Conservation (phyloP, 768 basidiomycete genomes). For the Tephrocybe sp. region DNA sequence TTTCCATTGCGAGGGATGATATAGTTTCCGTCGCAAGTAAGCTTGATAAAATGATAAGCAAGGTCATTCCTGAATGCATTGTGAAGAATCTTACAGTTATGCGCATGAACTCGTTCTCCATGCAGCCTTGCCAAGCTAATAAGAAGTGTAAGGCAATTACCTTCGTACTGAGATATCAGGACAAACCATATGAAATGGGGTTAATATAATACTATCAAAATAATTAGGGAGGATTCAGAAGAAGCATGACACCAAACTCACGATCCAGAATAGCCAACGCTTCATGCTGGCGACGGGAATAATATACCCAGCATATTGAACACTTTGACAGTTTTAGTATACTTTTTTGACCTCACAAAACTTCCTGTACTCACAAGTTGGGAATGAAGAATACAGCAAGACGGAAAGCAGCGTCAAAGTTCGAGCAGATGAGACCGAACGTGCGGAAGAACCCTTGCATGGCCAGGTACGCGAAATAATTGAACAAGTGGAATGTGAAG, state of each 20-base stretch:
- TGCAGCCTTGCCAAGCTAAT: constrained; percentile 66
- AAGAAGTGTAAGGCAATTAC: background rate
- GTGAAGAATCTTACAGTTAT: constrained; percentile 43
- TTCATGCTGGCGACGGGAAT: constrained; percentile 71
- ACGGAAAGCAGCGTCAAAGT: constrained; percentile 44
- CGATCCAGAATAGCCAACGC: constrained; percentile 84
- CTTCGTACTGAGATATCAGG: background rate
- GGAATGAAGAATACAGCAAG: constrained; percentile 70
- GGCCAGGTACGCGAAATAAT: constrained; percentile 59
- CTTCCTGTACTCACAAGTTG: constrained; percentile 47
- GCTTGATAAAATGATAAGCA: constrained; percentile 25
- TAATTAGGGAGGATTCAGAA: constrained; percentile 5
- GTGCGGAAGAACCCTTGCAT: constrained; percentile 88
- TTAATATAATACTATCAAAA: constrained; percentile 68
- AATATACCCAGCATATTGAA: constrained; percentile 65
- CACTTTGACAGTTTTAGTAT: background rate
- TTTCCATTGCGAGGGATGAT: constrained; percentile 64
- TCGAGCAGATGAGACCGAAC: constrained; percentile 51
- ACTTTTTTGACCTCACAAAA: background rate
- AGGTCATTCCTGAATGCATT: background rate
- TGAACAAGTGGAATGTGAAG: constrained; percentile 62
- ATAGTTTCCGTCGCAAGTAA: constrained; percentile 63
- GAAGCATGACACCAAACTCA: constrained; percentile 28
- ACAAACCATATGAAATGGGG: constrained; percentile 66
- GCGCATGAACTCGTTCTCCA: constrained; percentile 86